phyloP scores from a whole-genome alignment of 345 rosid species.

The Alliaria petiolata region DNA sequence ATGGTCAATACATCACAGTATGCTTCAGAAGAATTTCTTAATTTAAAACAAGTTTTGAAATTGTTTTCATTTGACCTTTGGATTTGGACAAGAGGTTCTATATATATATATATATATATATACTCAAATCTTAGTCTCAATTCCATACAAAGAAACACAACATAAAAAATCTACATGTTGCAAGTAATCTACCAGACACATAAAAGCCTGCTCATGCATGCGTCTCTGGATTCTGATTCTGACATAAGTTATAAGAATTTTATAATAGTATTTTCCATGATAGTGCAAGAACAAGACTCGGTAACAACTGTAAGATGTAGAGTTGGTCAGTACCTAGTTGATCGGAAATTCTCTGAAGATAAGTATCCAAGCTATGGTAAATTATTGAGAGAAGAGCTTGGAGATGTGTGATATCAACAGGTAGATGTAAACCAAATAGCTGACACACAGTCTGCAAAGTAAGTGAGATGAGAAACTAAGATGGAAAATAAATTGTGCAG shows the following conservation, averaged over 20 bases:
- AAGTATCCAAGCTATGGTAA: constrained; percentile 83
- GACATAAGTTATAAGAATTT: background rate
- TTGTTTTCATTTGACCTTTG: background rate
- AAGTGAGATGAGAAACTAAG: constrained; percentile 10
- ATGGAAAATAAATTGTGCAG: background rate
- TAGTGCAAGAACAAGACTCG: background rate
- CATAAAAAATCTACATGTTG: background rate
- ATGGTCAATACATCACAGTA: constrained; percentile 21
- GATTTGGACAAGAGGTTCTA: background rate
- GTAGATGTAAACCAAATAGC: constrained; percentile 80
- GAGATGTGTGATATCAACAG: constrained; percentile 83
- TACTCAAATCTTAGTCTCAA: background rate
- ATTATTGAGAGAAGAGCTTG: constrained; percentile 90
- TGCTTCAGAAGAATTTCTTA: background rate
- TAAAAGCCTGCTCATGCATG: constrained; percentile 17
- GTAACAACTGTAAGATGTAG: constrained; percentile 1
- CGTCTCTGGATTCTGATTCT: too few species aligned
- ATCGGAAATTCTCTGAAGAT: constrained; percentile 57
- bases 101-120: too few species aligned
- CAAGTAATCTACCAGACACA: background rate
- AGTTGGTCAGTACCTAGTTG: constrained; percentile 62
- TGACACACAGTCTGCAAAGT: constrained; percentile 89
- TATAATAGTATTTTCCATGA: background rate
- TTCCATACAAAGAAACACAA: background rate
- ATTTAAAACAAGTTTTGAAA: background rate